phyloP scores from a whole-genome alignment of 2,329 filamentous ascomycete genomes.

The Hymenoscyphus repandus region DNA sequence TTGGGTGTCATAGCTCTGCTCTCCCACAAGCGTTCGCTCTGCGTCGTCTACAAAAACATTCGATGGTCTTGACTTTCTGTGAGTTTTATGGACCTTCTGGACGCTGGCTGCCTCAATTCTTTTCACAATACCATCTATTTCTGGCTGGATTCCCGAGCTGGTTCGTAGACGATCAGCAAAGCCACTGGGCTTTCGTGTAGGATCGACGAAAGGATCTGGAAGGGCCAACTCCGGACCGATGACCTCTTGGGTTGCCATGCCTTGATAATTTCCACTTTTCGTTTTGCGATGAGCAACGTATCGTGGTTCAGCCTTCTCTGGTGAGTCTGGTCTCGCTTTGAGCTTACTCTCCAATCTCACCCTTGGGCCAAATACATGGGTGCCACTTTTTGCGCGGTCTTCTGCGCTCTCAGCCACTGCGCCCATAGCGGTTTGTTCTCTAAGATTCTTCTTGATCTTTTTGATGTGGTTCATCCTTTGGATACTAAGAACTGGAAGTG shows the following conservation, averaged over 20 bases:
- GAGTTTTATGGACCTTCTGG: background rate
- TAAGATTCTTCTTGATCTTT: slow-evolving; percentile 3
- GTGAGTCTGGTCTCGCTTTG: slow-evolving; percentile 23
- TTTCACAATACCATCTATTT: too few species aligned
- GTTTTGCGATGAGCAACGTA: slow-evolving; percentile 28
- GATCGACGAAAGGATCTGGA: slow-evolving; percentile 24
- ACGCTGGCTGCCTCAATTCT: background rate
- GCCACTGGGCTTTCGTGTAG: slow-evolving; percentile 10
- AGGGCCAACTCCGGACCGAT: slow-evolving; percentile 17
- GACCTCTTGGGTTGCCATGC: slow-evolving; percentile 18
- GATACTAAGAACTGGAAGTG: slow-evolving; percentile 4
- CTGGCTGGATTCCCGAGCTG: background rate
- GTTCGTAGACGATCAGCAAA: slow-evolving; percentile 22
- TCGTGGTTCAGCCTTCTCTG: slow-evolving; percentile 16
- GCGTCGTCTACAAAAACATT: slow-evolving; percentile 7
- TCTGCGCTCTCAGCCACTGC: background rate
- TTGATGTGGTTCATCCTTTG: slow-evolving; percentile 7
- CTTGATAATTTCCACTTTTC: slow-evolving; percentile 20
- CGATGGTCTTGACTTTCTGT: background rate
- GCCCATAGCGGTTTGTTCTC: background rate
- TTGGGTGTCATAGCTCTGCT: slow-evolving; percentile 1
- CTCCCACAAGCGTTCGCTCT: slow-evolving; percentile 20
- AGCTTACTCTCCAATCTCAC: slow-evolving; percentile 15
- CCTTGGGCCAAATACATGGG: slow-evolving; percentile 19
- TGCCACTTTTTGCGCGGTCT: slow-evolving; percentile 3